Percentiles rank a stretch among this genome's conserved stretches.
Evolutionary conservation across 2,329 filamentous ascomycete genomes (phyloP).

Genomic region (Rachicladosporium sp.): DNA sequence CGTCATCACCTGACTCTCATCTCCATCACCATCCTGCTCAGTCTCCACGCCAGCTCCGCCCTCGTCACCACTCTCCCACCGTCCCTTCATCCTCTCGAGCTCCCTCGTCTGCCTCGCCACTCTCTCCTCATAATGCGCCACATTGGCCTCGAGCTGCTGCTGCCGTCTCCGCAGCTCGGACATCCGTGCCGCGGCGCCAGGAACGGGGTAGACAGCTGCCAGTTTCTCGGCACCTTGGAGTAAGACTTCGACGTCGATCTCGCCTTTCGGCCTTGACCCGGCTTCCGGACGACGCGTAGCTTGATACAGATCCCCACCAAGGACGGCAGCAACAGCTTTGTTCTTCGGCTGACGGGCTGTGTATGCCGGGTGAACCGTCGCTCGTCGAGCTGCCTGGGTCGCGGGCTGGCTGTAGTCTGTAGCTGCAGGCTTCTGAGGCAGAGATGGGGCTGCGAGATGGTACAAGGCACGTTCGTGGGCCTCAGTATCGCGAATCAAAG

Average conservation of each 20-base stretch:
- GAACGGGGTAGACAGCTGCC: conserved; percentile 72
- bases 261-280: conserved; percentile 40
- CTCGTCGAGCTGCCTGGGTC: conserved; percentile 26
- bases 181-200: conserved; percentile 68
- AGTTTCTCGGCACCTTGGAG: conserved; percentile 81
- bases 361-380: conserved; percentile 25
- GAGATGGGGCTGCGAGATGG: conserved; percentile 64
- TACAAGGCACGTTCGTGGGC: conserved; percentile 89
- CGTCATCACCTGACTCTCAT: conserved; percentile 32
- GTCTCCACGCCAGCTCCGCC: conserved; percentile 41
- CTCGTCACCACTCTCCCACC: conserved; percentile 19
- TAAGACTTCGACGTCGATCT: conserved; percentile 76
- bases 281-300: conserved; percentile 54
- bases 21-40: conserved; percentile 19
- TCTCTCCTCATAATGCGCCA: conserved; percentile 67
- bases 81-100: conserved; percentile 57
- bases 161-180: conserved; percentile 58
- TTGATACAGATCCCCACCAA: conserved; percentile 77
- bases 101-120: conserved; percentile 66
- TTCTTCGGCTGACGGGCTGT: conserved; percentile 47
- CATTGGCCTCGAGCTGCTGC: conserved; percentile 57
- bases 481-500: conserved; percentile 89
- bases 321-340: conserved; percentile 78
- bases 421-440: conserved; percentile 33
- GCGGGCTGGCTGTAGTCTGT: conserved; percentile 11